Evolutionary conservation across 192 early-diverging fungal species (phyloP).

Genomic region (Helicostylum pulchrum): DNA sequence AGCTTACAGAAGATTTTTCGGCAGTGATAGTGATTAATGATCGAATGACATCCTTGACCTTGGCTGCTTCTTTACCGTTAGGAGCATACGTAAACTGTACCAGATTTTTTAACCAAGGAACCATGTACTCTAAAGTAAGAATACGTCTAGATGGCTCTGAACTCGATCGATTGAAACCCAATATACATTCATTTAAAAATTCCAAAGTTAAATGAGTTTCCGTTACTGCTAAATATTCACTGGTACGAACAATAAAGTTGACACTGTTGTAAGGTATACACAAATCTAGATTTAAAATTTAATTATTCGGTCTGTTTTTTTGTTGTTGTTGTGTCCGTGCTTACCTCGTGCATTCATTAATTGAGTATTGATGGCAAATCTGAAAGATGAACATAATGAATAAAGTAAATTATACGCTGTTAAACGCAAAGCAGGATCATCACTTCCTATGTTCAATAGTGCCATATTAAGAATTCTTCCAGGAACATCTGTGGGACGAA

Average conservation of each 20-base stretch:
- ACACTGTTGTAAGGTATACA: conserved; percentile 86
- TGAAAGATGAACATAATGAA: conserved; percentile 71
- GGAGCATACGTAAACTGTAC: conserved; percentile 46
- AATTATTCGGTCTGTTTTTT: no score
- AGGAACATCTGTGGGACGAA: conserved; percentile 82
- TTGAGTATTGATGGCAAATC: conserved; percentile 71
- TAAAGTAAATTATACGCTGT: conserved; percentile 89
- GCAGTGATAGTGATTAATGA: conserved; percentile 76
- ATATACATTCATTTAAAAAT: conserved; percentile 78
- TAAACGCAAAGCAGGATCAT: conserved; percentile 73
- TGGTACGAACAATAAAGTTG: conserved; percentile 72
- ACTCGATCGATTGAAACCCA: conserved; percentile 69
- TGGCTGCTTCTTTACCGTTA: conserved; percentile 42
- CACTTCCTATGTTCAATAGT: conserved; percentile 76
- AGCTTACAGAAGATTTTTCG: conserved; percentile 49
- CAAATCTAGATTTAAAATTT: conserved; percentile 47
- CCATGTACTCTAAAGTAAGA: conserved; percentile 78
- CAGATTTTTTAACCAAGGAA: conserved; percentile 83
- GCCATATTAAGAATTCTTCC: conserved; percentile 91
- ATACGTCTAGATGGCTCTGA: conserved; percentile 64
- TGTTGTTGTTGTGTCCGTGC: neutral
- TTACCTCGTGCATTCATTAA: conserved; percentile 66
- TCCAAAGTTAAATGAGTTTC: conserved; percentile 81
- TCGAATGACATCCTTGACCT: conserved; percentile 69
- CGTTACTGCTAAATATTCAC: conserved; percentile 65